phyloP scores from a whole-genome alignment of 2,329 filamentous ascomycete species.

The Lachnellula occidentalis region DNA sequence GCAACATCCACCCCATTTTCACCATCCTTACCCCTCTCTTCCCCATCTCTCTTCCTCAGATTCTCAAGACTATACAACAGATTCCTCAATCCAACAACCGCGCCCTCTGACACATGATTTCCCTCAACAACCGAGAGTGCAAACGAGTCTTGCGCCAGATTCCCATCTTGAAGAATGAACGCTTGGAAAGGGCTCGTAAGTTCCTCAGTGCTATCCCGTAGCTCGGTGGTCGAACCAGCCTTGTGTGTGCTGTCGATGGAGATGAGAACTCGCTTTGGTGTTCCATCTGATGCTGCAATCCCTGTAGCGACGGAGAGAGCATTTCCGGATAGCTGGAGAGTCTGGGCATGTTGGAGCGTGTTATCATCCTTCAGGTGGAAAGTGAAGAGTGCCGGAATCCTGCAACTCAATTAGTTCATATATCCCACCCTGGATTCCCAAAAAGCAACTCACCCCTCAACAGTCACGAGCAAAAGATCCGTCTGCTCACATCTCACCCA shows the following conservation, averaged over 20 bases:
- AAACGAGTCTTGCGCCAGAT: slow-evolving; percentile 5
- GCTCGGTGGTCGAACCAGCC: slow-evolving; percentile 41
- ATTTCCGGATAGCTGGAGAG: slow-evolving; percentile 57
- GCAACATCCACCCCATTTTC: not conserved
- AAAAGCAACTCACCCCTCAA: slow-evolving; percentile 47
- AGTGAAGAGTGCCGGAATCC: slow-evolving; percentile 58
- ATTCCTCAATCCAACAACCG: slow-evolving; percentile 33
- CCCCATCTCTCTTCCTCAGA: slow-evolving; percentile 30
- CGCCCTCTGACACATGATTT: slow-evolving; percentile 24
- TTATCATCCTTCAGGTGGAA: slow-evolving; percentile 51
- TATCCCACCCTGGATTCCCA: not conserved
- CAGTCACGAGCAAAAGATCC: slow-evolving; percentile 45
- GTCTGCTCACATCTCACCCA: slow-evolving; percentile 26
- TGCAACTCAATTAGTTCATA: slow-evolving; percentile 26
- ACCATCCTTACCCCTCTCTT: slow-evolving; percentile 16
- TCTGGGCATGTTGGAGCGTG: slow-evolving; percentile 43
- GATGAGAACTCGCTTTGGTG: slow-evolving; percentile 36
- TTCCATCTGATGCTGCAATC: slow-evolving; percentile 19
- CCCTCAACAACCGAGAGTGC: not conserved
- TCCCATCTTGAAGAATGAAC: slow-evolving; percentile 11
- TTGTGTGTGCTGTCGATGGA: slow-evolving; percentile 50
- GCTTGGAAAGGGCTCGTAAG: slow-evolving; percentile 8
- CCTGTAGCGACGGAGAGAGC: slow-evolving; percentile 34
- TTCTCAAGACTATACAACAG: slow-evolving; percentile 33
- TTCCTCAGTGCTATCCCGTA: slow-evolving; percentile 11